Evolutionary conservation across 2,329 filamentous ascomycete genomes (phyloP).

Genomic region (Penicillium digitatum): DNA sequence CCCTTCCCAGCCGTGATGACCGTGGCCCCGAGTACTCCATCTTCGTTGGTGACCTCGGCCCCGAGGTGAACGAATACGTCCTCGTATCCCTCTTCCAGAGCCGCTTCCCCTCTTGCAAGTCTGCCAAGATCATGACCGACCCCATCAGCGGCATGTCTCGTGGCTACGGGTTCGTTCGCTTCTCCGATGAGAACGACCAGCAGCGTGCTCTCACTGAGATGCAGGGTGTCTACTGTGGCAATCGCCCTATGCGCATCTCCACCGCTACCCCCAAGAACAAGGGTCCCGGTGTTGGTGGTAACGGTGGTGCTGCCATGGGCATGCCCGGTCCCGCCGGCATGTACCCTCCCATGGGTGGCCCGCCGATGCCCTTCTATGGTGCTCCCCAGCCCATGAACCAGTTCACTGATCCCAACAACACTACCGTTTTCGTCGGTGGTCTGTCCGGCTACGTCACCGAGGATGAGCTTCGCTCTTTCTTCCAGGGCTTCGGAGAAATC

Average conservation of each 20-base stretch:
- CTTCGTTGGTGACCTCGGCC: slow-evolving; percentile 95
- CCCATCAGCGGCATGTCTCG: slow-evolving; percentile 96
- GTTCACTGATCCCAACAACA: slow-evolving; percentile 99
- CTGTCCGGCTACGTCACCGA: slow-evolving; percentile 97
- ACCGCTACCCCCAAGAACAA: slow-evolving; percentile 96
- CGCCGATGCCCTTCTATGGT: slow-evolving; percentile 62
- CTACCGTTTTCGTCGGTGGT: slow-evolving; percentile 95
- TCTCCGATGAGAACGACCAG: slow-evolving; percentile 92
- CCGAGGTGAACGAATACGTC: slow-evolving; percentile 98
- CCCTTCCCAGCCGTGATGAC: slow-evolving; percentile 66
- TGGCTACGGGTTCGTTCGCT: slow-evolving; percentile 96
- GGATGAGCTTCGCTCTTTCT: slow-evolving; percentile 99
- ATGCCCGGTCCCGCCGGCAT: slow-evolving; percentile 58
- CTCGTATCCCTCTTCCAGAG: slow-evolving; percentile 95
- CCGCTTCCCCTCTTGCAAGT: slow-evolving; percentile 96
- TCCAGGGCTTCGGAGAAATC: slow-evolving; percentile 98
- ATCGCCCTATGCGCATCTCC: slow-evolving; percentile 96
- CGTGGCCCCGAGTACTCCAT: slow-evolving; percentile 95
- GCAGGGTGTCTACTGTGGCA: slow-evolving; percentile 99
- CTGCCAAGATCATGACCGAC: slow-evolving; percentile 99
- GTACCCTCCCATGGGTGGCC: slow-evolving; percentile 64
- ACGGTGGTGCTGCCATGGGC: slow-evolving; percentile 45
- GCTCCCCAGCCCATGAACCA: slow-evolving; percentile 90
- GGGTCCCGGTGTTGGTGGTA: slow-evolving; percentile 53
- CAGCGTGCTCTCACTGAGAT: slow-evolving; percentile 94